Evolutionary conservation across 805 yeast genomes (phyloP).

Genomic region (Candida pseudoglaebosa): DNA sequence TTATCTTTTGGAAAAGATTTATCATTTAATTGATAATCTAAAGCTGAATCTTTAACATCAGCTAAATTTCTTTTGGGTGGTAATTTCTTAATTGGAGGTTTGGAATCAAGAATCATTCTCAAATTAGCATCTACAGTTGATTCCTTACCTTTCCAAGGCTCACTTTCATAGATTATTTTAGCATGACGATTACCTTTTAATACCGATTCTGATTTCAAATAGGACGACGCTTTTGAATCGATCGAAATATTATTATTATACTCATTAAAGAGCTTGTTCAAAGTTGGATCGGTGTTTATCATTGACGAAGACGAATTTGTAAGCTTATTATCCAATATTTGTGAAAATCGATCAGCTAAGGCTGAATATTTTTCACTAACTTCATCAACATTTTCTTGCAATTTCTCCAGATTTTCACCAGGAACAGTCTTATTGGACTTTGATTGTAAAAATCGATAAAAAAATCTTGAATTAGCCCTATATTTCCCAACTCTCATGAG

Average conservation of each 20-base stretch:
- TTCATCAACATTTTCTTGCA: neutral
- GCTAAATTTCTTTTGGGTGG: constrained; percentile 24
- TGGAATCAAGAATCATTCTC: constrained; percentile 31
- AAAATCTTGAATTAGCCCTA: too few species aligned
- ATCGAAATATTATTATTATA: constrained; percentile 7
- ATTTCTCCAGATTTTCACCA: neutral
- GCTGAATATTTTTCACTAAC: constrained; percentile 19
- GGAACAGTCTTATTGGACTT: too few species aligned
- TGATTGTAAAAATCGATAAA: too few species aligned
- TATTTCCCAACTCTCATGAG: too few species aligned
- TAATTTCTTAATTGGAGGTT: constrained; percentile 16
- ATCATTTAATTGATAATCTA: constrained; percentile 54
- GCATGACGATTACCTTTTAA: constrained; percentile 28
- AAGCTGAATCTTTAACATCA: constrained; percentile 59
- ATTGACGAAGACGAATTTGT: constrained; percentile 12
- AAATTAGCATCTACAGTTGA: constrained; percentile 20
- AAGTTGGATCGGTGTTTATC: constrained; percentile 16
- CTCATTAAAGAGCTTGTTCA: constrained; percentile 12
- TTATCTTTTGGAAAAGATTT: constrained; percentile 36
- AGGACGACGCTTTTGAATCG: constrained; percentile 9
- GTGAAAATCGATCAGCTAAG: constrained; percentile 27
- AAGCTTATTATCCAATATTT: constrained; percentile 29
- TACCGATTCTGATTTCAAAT: constrained; percentile 29
- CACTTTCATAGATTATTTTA: constrained; percentile 19
- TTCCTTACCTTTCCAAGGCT: constrained; percentile 34